Base-by-base conservation (phyloP, 768 basidiomycete genomes). In the Russula virescens region DNA sequence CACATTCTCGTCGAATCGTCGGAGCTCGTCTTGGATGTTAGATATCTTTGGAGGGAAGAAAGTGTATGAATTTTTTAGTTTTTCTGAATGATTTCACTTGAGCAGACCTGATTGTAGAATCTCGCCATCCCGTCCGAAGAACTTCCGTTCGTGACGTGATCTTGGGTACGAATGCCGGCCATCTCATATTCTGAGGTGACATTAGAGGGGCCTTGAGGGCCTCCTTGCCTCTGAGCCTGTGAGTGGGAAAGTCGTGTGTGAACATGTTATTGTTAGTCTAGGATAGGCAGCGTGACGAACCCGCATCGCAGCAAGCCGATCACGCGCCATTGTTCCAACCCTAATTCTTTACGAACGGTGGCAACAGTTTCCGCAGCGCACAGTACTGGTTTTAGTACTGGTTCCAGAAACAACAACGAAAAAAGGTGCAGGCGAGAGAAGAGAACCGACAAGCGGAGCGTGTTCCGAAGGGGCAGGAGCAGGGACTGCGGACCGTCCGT, bases 1-100 rank as follows among this genome's bases (percentile, higher is more conserved):
- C 25, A 93, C 79, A 73, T 89, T 90, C 64, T 81, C 77, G 62
- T 86, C 89, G 74, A 89, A 89, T 11, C 79, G 78, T 25, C 80
- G 77, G 42, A 92, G 75, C 57, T 75, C 77, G 62, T 91, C 88
- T 81, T 91, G 88, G 51, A 94, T 75, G 47, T 82, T 83, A 25
- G 87, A 79, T 67, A 94, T 87, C 91, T 93, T 62, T 62, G 2
- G 54, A 13, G 25, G 34, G 25, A 38, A 51, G n/a, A 16, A 62
- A 18, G 10, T 21, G n/a, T 9, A 45, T 31, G 16, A 57, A 14
- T 46, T 19, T 13, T 34, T 26, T n/a, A 18, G 16, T 28, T 11
- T 4, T 14, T 19, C 40, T 25, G 11, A 38, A 38, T 9, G 28
- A 25, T 52, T 40, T 16, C n/a, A 25, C 21, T 19, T 26, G 35